phyloP scores from a whole-genome alignment of 352 stramenopile species.

The Pythium aphanidermatum region DNA sequence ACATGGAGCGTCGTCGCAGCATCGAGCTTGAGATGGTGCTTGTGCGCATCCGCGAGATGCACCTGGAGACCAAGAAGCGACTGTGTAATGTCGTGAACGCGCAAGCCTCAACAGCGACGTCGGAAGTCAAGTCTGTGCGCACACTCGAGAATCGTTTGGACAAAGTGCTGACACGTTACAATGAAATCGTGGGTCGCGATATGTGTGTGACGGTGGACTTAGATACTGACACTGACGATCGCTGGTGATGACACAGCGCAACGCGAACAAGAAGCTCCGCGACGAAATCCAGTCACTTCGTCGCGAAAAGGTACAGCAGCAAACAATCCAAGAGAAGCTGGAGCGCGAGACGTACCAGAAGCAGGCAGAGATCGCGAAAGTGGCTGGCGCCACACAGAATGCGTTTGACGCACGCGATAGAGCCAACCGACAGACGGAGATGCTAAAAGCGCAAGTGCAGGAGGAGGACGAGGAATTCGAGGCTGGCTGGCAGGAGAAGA shows the following conservation, averaged over 20 bases:
- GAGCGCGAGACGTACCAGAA: slow-evolving; percentile 81
- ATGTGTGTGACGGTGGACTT: not conserved
- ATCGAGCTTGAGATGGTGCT: slow-evolving; percentile 44
- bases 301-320: slow-evolving; percentile 75
- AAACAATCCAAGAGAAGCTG: slow-evolving; percentile 69
- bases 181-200: slow-evolving; percentile 48
- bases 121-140: slow-evolving; percentile 53
- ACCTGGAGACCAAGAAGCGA: slow-evolving; percentile 47
- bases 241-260: slow-evolving; percentile 28
- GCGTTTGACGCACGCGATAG: slow-evolving; percentile 81
- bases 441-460: slow-evolving; percentile 58
- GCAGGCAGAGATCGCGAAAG: slow-evolving; percentile 76
- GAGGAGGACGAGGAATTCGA: slow-evolving; percentile 86
- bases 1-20: slow-evolving; percentile 46
- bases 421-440: slow-evolving; percentile 73
- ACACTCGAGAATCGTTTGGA: slow-evolving; percentile 80
- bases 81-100: slow-evolving; percentile 44
- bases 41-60: slow-evolving; percentile 24
- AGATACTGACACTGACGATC: not conserved
- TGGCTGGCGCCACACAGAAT: slow-evolving; percentile 67
- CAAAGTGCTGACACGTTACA: slow-evolving; percentile 80
- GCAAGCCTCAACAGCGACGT: slow-evolving; percentile 38
- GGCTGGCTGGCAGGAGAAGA: slow-evolving; percentile 76
- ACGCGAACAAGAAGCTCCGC: slow-evolving; percentile 72
- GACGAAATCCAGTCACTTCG: slow-evolving; percentile 74